Base-by-base conservation (phyloP, 345 rosid species). In the Brassica incana region DNA sequence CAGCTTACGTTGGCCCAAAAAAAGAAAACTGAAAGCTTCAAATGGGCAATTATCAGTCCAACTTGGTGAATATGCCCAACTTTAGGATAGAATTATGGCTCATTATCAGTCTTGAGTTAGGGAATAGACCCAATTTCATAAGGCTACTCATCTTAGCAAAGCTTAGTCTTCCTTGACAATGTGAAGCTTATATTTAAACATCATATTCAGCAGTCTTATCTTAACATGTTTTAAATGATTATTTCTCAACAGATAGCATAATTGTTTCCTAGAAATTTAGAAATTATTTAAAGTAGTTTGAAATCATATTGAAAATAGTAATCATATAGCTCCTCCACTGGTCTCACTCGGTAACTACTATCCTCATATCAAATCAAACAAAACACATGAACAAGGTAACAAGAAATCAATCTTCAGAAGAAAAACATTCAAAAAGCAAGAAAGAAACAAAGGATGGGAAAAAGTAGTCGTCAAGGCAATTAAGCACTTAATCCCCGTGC, bases 401-500 rank as follows among this genome's bases (percentile, higher is more conserved):
- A 23, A 71, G 43, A 25, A 29, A 30, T 52, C 5, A 38, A 48
- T n/a, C 43, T 79, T 60, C 9, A 67, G 10, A 73, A 72, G 33
- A 20, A 8, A 9, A 40, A 40, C 2, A 8, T 40, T 40, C 45
- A 8, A 40, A 40, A 40, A 38, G 67, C 62, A 56, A 65, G 9
- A 59, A 62, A 27, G 27, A 29, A 9, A 5, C 18, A 33, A 23
- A 43, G 18, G 71, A 23, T 23, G 30, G 33, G 56, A 45, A 79
- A 79, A 79, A 79, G 71, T 60, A 74, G 82, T 79, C 74, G 74
- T 79, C 82, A 60, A 74, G 78, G 78, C 65, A 79, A 73, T 79
- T 79, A 79, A 79, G 78, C 78, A 73, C 82, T 79, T 74, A 79
- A 73, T 67, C 63, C 74, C 74, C 78, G 82, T 79, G 82, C 82